Conservation (phyloP, 202 grass and related monocot genomes). For the Carex arenaria region DNA sequence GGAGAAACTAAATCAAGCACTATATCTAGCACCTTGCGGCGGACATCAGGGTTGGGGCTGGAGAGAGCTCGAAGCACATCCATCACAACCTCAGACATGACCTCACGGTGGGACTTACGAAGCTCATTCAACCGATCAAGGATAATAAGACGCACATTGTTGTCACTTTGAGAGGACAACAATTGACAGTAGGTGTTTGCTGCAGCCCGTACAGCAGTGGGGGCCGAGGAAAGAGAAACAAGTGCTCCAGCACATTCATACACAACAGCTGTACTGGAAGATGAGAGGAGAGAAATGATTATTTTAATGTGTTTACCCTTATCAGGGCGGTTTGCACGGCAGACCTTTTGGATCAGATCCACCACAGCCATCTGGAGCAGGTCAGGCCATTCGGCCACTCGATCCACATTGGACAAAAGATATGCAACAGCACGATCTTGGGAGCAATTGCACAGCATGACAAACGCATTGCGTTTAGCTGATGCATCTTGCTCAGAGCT, state of each 20-base stretch:
- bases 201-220: slow-evolving; percentile 40
- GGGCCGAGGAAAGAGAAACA: slow-evolving; percentile 52
- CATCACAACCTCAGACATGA: slow-evolving; percentile 66
- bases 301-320: slow-evolving; percentile 65
- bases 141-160: slow-evolving; percentile 75
- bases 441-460: slow-evolving; percentile 45
- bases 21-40: slow-evolving; percentile 68
- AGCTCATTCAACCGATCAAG: slow-evolving; percentile 78
- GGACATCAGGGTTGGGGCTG: slow-evolving; percentile 60
- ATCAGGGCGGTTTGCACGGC: slow-evolving; percentile 29
- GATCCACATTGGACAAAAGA: slow-evolving; percentile 48
- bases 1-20: slow-evolving; percentile 58
- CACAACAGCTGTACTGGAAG: slow-evolving; percentile 32
- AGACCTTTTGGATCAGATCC: slow-evolving; percentile 65
- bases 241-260: slow-evolving; percentile 60
- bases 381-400: slow-evolving; percentile 46
- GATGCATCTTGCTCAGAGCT: slow-evolving; percentile 55
- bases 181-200: slow-evolving; percentile 69
- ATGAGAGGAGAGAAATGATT: slow-evolving; percentile 53
- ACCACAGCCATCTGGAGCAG: slow-evolving; percentile 68
- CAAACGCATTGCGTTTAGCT: slow-evolving; percentile 54
- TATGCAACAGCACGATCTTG: slow-evolving; percentile 48
- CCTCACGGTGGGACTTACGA: slow-evolving; percentile 35
- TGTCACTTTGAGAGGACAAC: slow-evolving; percentile 67
- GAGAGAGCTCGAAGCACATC: slow-evolving; percentile 51